phyloP scores from a whole-genome alignment of 2,329 filamentous ascomycete species.

The Camptophora hylomeconis region DNA sequence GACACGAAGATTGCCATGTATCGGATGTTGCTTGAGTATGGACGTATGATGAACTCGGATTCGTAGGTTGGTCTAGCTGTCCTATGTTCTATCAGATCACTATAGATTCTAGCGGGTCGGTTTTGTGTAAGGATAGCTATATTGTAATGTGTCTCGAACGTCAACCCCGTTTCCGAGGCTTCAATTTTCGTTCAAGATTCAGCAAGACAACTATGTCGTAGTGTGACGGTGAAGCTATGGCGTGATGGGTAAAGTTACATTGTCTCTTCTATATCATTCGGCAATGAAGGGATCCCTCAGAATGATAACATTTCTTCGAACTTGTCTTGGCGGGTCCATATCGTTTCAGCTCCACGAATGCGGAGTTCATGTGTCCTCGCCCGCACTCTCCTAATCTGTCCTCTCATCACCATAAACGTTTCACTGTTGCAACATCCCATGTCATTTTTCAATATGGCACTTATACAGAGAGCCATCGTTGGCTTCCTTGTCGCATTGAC shows the following conservation, averaged over 20 bases:
- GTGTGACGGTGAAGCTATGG: conserved; percentile 4
- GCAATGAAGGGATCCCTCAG: no score
- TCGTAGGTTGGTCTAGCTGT: no score
- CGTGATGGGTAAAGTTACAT: no score
- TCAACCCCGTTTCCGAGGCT: conserved; percentile 8
- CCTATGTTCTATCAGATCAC: no score
- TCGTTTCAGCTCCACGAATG: no score
- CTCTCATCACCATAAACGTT: background rate
- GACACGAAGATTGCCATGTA: conserved; percentile 62
- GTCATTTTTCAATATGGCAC: conserved; percentile 55
- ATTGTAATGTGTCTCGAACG: no score
- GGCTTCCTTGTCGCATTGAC: conserved; percentile 65
- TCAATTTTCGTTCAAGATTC: background rate
- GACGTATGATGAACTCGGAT: conserved; percentile 33
- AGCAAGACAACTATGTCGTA: background rate
- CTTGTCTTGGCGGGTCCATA: no score
- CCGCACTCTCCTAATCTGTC: background rate
- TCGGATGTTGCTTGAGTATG: conserved; percentile 52
- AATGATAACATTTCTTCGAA: no score
- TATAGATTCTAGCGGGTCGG: no score
- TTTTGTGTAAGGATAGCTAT: no score
- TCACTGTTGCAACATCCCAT: conserved; percentile 7
- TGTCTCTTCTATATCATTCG: no score
- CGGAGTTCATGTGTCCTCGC: background rate
- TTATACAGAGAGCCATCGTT: conserved; percentile 55